These are phyloP conservation scores for Massarina eburnea DNA, from an alignment of 2,329 filamentous ascomycete genomes.

Conservation along the genomic window DNA sequence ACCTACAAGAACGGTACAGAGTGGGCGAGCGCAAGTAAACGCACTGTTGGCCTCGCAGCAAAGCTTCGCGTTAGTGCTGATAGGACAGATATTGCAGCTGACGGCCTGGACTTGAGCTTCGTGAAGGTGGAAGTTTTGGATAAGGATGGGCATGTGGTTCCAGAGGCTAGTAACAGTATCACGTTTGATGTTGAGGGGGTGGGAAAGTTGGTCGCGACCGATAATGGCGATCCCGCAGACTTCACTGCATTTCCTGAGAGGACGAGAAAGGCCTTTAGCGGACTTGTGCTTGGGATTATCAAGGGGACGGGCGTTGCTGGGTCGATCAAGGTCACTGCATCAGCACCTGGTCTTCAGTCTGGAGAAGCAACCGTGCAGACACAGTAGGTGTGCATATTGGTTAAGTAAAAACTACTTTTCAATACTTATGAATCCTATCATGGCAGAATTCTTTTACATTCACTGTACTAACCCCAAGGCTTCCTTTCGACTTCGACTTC, in stretches of 20 bases:
- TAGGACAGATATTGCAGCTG: slow-evolving; percentile 41
- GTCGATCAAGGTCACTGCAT: background rate
- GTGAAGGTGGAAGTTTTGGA: slow-evolving; percentile 52
- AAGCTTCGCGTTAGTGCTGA: slow-evolving; percentile 47
- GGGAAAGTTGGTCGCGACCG: slow-evolving; percentile 13
- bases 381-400: too few species aligned
- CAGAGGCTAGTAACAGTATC: slow-evolving; percentile 46
- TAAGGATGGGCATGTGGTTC: slow-evolving; percentile 47
- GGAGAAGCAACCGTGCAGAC: background rate
- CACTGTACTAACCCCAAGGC: slow-evolving; percentile 27
- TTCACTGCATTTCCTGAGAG: slow-evolving; percentile 22
- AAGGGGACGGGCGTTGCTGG: slow-evolving; percentile 1
- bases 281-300: slow-evolving; percentile 28
- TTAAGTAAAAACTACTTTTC: too few species aligned
- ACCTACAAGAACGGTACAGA: slow-evolving; percentile 51
- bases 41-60: slow-evolving; percentile 47
- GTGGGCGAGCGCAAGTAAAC: slow-evolving; percentile 50
- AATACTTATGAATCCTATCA: too few species aligned
- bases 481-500: slow-evolving; percentile 52
- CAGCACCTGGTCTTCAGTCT: background rate
- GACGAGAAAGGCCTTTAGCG: slow-evolving; percentile 28
- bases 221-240: slow-evolving; percentile 29
- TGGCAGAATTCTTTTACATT: background rate
- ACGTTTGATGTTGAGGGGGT: slow-evolving; percentile 35
- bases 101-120: slow-evolving; percentile 52